Percentiles rank a stretch among this genome's conserved stretches.
Evolutionary conservation across 1,139 yeast genomes (phyloP).

Genomic region (Taphrina sp.): DNA sequence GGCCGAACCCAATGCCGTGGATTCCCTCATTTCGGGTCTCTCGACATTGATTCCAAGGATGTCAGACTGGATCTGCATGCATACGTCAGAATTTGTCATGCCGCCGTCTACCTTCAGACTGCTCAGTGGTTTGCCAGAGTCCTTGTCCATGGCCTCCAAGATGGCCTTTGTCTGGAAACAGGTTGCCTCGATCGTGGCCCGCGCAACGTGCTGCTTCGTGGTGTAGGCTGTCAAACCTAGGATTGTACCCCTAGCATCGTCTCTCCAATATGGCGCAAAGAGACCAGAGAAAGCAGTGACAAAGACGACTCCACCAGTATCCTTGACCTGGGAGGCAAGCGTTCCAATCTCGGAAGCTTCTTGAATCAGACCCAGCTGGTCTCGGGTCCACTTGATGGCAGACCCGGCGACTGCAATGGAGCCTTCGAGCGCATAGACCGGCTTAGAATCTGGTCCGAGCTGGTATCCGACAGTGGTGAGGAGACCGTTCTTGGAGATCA

Average conservation of each 20-base stretch:
- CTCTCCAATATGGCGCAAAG: slow-evolving; percentile 95
- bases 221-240: slow-evolving; percentile 91
- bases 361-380: slow-evolving; percentile 77
- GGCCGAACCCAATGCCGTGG: slow-evolving; percentile 95
- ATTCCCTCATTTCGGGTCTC: slow-evolving; percentile 80
- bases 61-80: slow-evolving; percentile 92
- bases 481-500: slow-evolving; percentile 71
- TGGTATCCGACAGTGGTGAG: slow-evolving; percentile 87
- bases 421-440: slow-evolving; percentile 85
- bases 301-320: slow-evolving; percentile 89
- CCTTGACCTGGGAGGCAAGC: slow-evolving; percentile 73
- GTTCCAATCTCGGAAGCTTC: slow-evolving; percentile 88
- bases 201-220: slow-evolving; percentile 79
- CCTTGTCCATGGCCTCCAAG: slow-evolving; percentile 83
- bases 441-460: slow-evolving; percentile 65
- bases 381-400: slow-evolving; percentile 91
- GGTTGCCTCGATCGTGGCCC: slow-evolving; percentile 94
- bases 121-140: slow-evolving; percentile 60
- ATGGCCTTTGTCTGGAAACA: slow-evolving; percentile 93
- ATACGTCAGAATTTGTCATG: slow-evolving; percentile 87
- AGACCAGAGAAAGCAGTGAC: slow-evolving; percentile 94
- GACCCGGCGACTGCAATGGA: slow-evolving; percentile 96
- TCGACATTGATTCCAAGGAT: slow-evolving; percentile 78
- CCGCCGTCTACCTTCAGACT: slow-evolving; percentile 83
- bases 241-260: slow-evolving; percentile 88